Evolutionary conservation across 2,329 filamentous ascomycete genomes (phyloP).

Genomic region (Hypoxylon sp.): DNA sequence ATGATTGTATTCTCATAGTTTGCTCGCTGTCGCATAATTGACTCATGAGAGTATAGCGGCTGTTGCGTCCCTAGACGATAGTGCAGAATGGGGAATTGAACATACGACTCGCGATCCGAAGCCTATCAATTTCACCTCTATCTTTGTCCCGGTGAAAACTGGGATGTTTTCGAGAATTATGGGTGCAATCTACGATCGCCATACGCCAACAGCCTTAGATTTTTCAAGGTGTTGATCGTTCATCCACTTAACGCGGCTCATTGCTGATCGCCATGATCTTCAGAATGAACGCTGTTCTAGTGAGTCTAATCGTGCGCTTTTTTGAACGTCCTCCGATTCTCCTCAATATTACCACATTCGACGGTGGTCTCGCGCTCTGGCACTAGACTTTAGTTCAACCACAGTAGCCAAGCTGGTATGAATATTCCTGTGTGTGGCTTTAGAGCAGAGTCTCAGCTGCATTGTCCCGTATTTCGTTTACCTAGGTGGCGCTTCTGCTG

Average conservation of each 20-base stretch:
- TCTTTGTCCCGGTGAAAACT: background rate
- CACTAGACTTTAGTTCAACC: background rate
- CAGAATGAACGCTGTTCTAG: constrained; percentile 23
- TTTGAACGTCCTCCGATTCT: constrained; percentile 23
- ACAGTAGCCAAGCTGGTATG: background rate
- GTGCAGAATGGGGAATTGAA: constrained; percentile 6
- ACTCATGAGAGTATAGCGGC: constrained; percentile 4
- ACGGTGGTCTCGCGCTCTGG: background rate
- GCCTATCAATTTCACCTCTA: background rate
- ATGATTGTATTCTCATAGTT: constrained; percentile 9
- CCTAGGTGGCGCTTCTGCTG: background rate
- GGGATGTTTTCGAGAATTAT: background rate
- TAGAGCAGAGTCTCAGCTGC: background rate
- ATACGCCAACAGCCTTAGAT: constrained; percentile 13
- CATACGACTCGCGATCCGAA: constrained; percentile 3
- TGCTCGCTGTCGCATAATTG: constrained; percentile 16
- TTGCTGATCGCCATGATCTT: constrained; percentile 33
- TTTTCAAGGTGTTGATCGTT: constrained; percentile 24
- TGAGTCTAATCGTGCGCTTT: constrained; percentile 17
- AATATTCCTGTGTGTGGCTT: background rate
- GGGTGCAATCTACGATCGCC: constrained; percentile 16
- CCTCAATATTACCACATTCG: background rate
- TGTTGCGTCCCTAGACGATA: constrained; percentile 8
- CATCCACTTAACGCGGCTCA: constrained; percentile 25
- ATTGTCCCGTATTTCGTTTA: background rate